phyloP scores from a whole-genome alignment of 495 filamentous ascomycete species.

The Recurvomyces mirabilis region DNA sequence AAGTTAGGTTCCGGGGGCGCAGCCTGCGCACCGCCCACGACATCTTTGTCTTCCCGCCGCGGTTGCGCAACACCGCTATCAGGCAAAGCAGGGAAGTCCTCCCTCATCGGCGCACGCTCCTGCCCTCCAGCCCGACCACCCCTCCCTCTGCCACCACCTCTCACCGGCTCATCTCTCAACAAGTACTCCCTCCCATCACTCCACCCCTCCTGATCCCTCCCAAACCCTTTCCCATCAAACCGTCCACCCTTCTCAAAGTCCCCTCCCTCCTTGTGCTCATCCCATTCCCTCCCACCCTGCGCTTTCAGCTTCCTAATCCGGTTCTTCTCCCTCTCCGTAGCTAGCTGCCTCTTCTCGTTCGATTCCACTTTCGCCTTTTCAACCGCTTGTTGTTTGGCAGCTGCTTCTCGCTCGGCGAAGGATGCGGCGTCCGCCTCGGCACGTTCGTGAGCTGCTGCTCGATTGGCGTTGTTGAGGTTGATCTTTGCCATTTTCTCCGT shows the following conservation, averaged over 20 bases:
- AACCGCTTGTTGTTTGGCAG: slow-evolving; percentile 31
- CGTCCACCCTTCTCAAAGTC: slow-evolving; percentile 30
- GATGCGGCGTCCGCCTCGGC: slow-evolving; percentile 58
- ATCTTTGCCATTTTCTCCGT: slow-evolving; percentile 48
- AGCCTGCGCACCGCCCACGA: background rate
- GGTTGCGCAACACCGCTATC: too few relatives aligned
- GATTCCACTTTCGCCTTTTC: slow-evolving; percentile 47
- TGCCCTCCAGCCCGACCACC: slow-evolving; percentile 2
- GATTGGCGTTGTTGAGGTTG: slow-evolving; percentile 45
- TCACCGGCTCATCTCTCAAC: slow-evolving; percentile 7
- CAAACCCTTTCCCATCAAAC: slow-evolving; percentile 13
- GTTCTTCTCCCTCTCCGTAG: slow-evolving; percentile 61
- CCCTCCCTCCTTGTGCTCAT: slow-evolving; percentile 59
- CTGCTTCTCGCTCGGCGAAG: slow-evolving; percentile 54
- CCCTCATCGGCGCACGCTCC: slow-evolving; percentile 5
- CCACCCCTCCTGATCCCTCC: slow-evolving; percentile 13
- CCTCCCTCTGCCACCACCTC: slow-evolving; percentile 4
- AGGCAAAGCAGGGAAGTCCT: slow-evolving; percentile 20
- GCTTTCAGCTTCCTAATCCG: slow-evolving; percentile 58
- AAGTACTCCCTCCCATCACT: slow-evolving; percentile 21
- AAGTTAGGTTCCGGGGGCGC: background rate
- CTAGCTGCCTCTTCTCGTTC: slow-evolving; percentile 47
- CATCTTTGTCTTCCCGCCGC: background rate
- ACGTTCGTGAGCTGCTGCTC: slow-evolving; percentile 50
- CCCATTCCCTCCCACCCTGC: slow-evolving; percentile 60